Base-by-base conservation (phyloP, 306 rosid genomes). In the Malus orientalis region DNA sequence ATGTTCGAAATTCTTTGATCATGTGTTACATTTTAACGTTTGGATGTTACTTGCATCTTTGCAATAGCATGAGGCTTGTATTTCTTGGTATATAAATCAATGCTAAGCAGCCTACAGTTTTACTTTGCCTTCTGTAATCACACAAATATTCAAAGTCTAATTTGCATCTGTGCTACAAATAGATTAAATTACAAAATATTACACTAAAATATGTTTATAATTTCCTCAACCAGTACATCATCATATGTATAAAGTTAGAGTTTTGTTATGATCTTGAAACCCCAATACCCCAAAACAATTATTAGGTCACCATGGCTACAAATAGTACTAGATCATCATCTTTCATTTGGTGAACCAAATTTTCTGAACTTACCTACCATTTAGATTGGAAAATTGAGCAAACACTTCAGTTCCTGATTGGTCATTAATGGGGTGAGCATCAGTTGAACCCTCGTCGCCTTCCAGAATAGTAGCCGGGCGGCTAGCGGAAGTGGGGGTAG, bases 361-460 rank as follows among this genome's bases (percentile, higher is more conserved):
- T 73, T 71, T 71, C 15, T 8, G 13, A 53, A 33, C 80, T 90
- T 62, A 92, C 86, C 97, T 85, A 36, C 97, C 97, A 68, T 85
- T 87, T 57, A 92, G 96, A 70, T 87, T 83, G 60, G 78, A 45
- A 59, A 92, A 92, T 71, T 90, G 91, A 7, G 92, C 87, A 75
- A 92, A 92, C 76, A 86, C 70, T 23, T 88, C 89, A 29, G 91
- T 86, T 74, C 96, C 90, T 8, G 97, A 92, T 80, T 92, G 92
- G 38, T 82, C 93, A 79, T 86, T 89, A 32, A 82, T 72, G 67
- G 81, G 62, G 25, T 58, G 81, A 13, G 44, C 81, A 68, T 78
- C 51, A 5, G 86, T 8, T 5, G 87, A 77, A 16, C 55, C n/a
- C 54, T 83, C 82, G 30, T 32, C 79, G 5, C 27, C 78, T 74